These are phyloP conservation scores for Nemophila menziesii DNA, from an alignment of 257 asterid genomes.

Conservation along the genomic window DNA sequence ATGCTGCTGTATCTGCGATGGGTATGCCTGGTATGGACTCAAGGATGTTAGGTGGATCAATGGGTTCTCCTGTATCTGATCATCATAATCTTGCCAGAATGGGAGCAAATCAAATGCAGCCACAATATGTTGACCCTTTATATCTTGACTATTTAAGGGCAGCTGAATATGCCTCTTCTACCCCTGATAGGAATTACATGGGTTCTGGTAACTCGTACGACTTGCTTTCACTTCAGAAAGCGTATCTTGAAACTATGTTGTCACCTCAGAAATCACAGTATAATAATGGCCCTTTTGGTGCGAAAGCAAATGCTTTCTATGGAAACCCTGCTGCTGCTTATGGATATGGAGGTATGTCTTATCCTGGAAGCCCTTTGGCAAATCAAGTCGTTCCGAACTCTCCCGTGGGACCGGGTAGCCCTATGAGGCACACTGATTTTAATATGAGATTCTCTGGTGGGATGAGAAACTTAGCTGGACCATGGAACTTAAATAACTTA, in stretches of 20 bases:
- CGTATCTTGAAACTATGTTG: slow-evolving; percentile 9
- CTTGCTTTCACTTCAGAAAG: slow-evolving; percentile 15
- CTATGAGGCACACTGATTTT: slow-evolving; percentile 10
- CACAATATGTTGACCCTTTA: slow-evolving; percentile 10
- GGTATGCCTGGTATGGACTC: slow-evolving; percentile 13
- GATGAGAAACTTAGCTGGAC: slow-evolving; percentile 8
- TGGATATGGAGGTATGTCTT: slow-evolving; percentile 11
- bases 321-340: slow-evolving; percentile 13
- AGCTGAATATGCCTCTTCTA: slow-evolving; percentile 9
- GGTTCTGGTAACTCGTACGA: slow-evolving; percentile 15
- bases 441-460: slow-evolving; percentile 11
- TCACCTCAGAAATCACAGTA: slow-evolving; percentile 16
- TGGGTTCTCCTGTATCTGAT: slow-evolving; percentile 3
- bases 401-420: slow-evolving; percentile 16
- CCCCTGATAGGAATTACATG: slow-evolving; percentile 7
- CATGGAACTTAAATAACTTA: slow-evolving; percentile 8
- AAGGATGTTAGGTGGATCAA: slow-evolving; percentile 5
- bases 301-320: slow-evolving; percentile 7
- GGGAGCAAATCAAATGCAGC: slow-evolving; percentile 6
- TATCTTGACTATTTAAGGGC: slow-evolving; percentile 17
- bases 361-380: slow-evolving; percentile 18
- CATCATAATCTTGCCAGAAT: slow-evolving; percentile 10
- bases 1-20: slow-evolving; percentile 13
- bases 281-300: slow-evolving; percentile 3
- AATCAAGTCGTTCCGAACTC: slow-evolving; percentile 11